Base-by-base conservation (phyloP, 73 alveolate genomes). In the Effrenium voratum region DNA sequence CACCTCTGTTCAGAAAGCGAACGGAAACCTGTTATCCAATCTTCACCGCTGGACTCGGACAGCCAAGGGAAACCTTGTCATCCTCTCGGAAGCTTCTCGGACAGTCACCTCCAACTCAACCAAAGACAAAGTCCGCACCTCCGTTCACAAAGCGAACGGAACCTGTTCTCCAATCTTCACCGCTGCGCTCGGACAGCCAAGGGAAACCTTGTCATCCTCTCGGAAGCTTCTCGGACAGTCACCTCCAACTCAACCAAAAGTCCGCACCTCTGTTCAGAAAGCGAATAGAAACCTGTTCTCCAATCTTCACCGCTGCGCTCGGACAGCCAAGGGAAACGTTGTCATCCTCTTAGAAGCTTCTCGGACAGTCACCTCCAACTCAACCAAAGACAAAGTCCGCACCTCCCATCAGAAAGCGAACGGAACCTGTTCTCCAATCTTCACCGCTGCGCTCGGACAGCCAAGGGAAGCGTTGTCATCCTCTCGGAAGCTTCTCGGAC, bases 391-490 rank as follows among this genome's bases (percentile, higher is more conserved):
- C 93, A 38, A 34, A 5, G 52, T 6, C 76, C 38, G n/a, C n/a
- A n/a, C n/a, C n/a, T n/a, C n/a, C n/a, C n/a, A n/a, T n/a, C n/a
- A n/a, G n/a, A n/a, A n/a, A n/a, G n/a, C n/a, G n/a, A n/a, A n/a
- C n/a, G n/a, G n/a, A n/a, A n/a, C 63, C 79, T 72, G 38, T 40
- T 86, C 13, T 60, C 80, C 68, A 40, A 86, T 63, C 95, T 57
- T 86, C 84, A 86, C 46, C 28, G 95, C 57, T 28, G 41, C 49
- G 40, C 95, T 59, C 83, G 43, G 79, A 86, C 84, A 63, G 95
- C 95, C 95, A 86, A 86, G 82, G 95, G 84, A 86, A 60, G 68
- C 80, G 36, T 85, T 86, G 95, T 63, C 94, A 59, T 86, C 95
- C 24, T 60, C 41, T 24, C 41, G 0, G 52, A 49, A 82, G 41